A percentile compares a stretch with the other conserved stretches of the same genome.
phyloP scores from a whole-genome alignment of 2,329 filamentous ascomycete species.

The Periconia sp. region DNA sequence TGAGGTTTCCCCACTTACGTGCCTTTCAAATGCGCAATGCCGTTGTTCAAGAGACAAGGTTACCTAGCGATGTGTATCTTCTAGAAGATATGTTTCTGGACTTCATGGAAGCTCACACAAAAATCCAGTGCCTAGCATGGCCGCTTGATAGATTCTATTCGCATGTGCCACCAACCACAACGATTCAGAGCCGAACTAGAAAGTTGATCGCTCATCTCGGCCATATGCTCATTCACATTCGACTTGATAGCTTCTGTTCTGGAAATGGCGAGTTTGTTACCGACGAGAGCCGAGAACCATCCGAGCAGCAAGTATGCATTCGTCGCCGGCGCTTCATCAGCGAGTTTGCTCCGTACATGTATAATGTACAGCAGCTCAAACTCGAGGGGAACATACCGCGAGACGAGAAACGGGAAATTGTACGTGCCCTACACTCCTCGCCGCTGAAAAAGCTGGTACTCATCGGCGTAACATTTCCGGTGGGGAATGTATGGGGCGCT shows the following conservation, averaged over 20 bases:
- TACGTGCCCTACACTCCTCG: conserved; percentile 50
- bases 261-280: conserved; percentile 38
- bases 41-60: conserved; percentile 42
- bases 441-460: conserved; percentile 53
- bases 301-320: conserved; percentile 25
- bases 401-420: conserved; percentile 54
- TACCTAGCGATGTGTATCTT: conserved; percentile 47
- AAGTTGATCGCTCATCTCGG: conserved; percentile 48
- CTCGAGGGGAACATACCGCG: conserved; percentile 55
- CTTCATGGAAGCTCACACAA: conserved; percentile 53
- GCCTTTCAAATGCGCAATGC: conserved; percentile 56
- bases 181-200: conserved; percentile 28
- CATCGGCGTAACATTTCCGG: conserved; percentile 51
- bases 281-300: conserved; percentile 23
- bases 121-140: conserved; percentile 54
- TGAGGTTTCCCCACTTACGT: conserved; percentile 51
- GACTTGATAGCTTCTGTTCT: conserved; percentile 48
- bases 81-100: conserved; percentile 45
- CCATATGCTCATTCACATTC: conserved; percentile 48
- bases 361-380: conserved; percentile 51
- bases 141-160: conserved; percentile 54
- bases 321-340: conserved; percentile 49
- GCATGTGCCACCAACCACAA: conserved; percentile 26
- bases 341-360: conserved; percentile 51
- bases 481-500: conserved; percentile 54